Conservation (phyloP, 225 moss, liverwort and hornwort genomes). For the Asterella californica region DNA sequence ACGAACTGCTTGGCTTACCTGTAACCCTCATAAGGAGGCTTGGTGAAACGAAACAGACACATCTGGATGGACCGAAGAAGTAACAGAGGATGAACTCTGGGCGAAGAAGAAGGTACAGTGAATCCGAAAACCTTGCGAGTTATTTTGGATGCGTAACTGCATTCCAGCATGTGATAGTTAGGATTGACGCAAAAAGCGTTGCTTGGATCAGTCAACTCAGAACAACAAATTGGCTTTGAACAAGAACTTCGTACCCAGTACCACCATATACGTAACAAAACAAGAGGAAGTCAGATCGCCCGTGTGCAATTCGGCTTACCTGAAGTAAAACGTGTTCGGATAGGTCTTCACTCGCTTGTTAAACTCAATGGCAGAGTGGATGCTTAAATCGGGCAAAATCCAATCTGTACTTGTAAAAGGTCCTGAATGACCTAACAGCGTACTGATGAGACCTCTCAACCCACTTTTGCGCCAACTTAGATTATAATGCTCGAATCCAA, state of each 20-base stretch:
- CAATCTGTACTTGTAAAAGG: slow-evolving; percentile 70
- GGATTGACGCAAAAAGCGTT: background rate
- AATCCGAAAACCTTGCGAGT: slow-evolving; percentile 59
- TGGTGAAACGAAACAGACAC: slow-evolving; percentile 64
- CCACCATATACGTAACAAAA: background rate
- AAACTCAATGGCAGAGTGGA: slow-evolving; percentile 59
- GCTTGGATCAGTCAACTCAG: background rate
- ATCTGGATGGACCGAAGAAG: slow-evolving; percentile 76
- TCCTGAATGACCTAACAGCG: slow-evolving; percentile 56
- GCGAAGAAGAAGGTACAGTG: slow-evolving; percentile 62
- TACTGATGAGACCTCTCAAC: slow-evolving; percentile 52
- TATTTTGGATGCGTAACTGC: slow-evolving; percentile 78
- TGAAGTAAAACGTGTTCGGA: slow-evolving; percentile 83
- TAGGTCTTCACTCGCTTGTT: slow-evolving; percentile 64
- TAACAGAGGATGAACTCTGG: slow-evolving; percentile 70
- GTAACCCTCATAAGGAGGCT: slow-evolving; percentile 67
- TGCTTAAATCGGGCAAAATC: slow-evolving; percentile 84
- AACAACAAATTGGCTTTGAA: too few species aligned
- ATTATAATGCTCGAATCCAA: slow-evolving; percentile 89
- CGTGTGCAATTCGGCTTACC: slow-evolving; percentile 31
- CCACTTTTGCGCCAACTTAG: slow-evolving; percentile 75
- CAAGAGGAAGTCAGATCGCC: background rate
- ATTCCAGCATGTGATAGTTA: background rate
- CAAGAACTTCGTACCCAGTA: background rate
- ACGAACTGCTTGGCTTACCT: slow-evolving; percentile 37